Base-by-base conservation (phyloP, 192 early-diverging fungal species). In the Coemansia sp. region DNA sequence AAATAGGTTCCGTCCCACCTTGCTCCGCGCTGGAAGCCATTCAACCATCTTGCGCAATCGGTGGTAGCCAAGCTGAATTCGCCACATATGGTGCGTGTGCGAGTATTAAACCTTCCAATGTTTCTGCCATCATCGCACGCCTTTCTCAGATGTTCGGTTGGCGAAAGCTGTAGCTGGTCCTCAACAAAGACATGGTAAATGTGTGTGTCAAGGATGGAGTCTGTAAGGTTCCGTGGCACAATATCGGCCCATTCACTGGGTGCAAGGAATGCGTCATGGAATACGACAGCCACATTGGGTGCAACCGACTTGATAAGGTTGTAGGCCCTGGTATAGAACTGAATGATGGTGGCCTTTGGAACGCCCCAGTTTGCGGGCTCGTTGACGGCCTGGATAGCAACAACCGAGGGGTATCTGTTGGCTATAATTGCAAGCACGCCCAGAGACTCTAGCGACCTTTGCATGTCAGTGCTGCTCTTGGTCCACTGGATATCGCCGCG, bases 11-110 rank as follows among this genome's bases (percentile, higher is more conserved):
- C 90, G 40, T 93, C 88, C 80, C 87, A 91, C 9, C 88, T 80
- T n/a, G 86, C 70, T 7, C 85, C 85, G 5, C 63, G 50, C 42
- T 84, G 82, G 41, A 90, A 81, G 5, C 91, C 91, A 65, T 91
- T 92, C 39, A 92, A 69, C 79, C 86, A 90, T 8, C 84, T 85
- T 5, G 88, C 86, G 65, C 91, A 92, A 64, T 92, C 89, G 25
- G 87, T 89, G 37, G 85, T 88, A 14, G 90, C 90, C 16, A 88
- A 62, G n/a, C 89, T 88, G 51, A 87, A 92, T 60, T 92, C 91
- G 40, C 91, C 91, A 2, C 88, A 88, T 68, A 92, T 88, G 0
- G 88, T 88, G 4, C 70, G 69, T 2, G 68, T 71, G 19, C 70
- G 69, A 9, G 37, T 17, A 39, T 75, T 81, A 20, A 83, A 85